Percentiles rank a stretch among this genome's conserved stretches.
Evolutionary conservation across 2,329 filamentous ascomycete species (phyloP).

Genomic region (Ophiostoma pallidulum): DNA sequence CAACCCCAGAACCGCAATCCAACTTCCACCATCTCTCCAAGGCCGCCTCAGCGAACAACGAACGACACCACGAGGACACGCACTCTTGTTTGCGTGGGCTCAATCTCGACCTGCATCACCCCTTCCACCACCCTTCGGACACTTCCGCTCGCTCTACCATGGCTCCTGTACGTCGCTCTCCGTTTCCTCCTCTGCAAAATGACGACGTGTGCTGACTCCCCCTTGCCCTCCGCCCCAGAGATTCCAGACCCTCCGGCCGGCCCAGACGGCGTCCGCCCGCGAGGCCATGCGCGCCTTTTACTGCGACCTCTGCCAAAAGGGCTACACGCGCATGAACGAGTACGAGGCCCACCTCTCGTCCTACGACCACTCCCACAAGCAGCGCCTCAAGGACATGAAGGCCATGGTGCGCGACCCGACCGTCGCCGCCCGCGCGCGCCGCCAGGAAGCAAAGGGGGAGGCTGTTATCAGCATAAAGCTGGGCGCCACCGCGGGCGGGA

Average conservation of each 20-base stretch:
- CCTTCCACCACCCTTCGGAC: too few species aligned
- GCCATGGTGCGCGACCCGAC: slow-evolving; percentile 66
- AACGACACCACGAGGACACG: too few species aligned
- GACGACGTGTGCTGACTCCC: too few species aligned
- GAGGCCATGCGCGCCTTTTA: slow-evolving; percentile 74
- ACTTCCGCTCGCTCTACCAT: too few species aligned
- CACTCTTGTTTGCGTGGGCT: too few species aligned
- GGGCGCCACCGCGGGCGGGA: slow-evolving; percentile 25
- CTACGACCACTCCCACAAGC: slow-evolving; percentile 93
- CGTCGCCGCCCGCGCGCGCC: slow-evolving; percentile 54
- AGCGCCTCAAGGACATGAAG: slow-evolving; percentile 82
- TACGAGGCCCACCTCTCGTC: slow-evolving; percentile 90
- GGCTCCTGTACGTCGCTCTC: slow-evolving; percentile 2
- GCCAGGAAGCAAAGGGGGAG: slow-evolving; percentile 60
- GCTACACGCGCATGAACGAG: slow-evolving; percentile 90
- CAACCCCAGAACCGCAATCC: too few species aligned
- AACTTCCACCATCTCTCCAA: too few species aligned
- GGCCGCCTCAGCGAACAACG: too few species aligned
- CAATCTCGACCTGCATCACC: too few species aligned
- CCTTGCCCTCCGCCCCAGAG: slow-evolving; percentile 28
- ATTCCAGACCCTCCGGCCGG: slow-evolving; percentile 48
- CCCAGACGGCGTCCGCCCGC: slow-evolving; percentile 55
- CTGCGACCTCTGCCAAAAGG: slow-evolving; percentile 83
- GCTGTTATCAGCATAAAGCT: slow-evolving; percentile 61
- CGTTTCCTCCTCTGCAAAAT: too few species aligned